Conservation (phyloP, 345 rosid genomes). For the Pseudoturritis turrita region DNA sequence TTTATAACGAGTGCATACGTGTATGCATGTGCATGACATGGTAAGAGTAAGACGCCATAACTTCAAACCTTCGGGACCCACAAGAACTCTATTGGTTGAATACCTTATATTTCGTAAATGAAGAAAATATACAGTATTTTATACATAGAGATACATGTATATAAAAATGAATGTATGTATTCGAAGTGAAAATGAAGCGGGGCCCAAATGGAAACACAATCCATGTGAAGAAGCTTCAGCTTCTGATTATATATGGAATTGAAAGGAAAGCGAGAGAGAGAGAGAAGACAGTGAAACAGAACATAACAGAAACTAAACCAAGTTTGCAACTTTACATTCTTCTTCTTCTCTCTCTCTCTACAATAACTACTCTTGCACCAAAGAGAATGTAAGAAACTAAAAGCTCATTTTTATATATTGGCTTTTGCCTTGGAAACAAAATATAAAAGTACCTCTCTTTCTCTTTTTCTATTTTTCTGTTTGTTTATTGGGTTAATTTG, state of each 20-base stretch:
- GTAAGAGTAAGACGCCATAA: not conserved
- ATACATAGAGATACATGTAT: not conserved
- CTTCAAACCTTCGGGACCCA: conserved; percentile 17
- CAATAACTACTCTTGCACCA: conserved; percentile 28
- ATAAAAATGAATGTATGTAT: not conserved
- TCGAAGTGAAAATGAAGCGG: conserved; percentile 25
- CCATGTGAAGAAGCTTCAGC: conserved; percentile 35
- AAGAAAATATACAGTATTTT: conserved; percentile 1
- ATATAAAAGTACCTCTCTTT: conserved; percentile 16
- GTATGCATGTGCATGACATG: conserved; percentile 34
- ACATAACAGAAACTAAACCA: conserved; percentile 34
- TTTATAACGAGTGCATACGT: conserved; percentile 3
- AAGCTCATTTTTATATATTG: conserved; percentile 21
- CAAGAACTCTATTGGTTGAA: not conserved
- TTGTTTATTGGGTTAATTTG: too few species aligned
- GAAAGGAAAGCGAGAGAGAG: conserved; percentile 30
- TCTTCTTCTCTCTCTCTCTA: conserved; percentile 5
- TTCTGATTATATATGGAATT: conserved; percentile 26
- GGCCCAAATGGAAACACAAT: conserved; percentile 24
- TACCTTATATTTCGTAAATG: not conserved
- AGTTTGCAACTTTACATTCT: conserved; percentile 30
- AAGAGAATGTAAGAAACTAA: conserved; percentile 27
- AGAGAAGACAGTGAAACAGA: conserved; percentile 25
- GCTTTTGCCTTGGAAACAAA: conserved; percentile 19
- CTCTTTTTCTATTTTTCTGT: not conserved